Conservation (phyloP, 495 filamentous ascomycete species). For the Astrothelium subdiscretum region DNA sequence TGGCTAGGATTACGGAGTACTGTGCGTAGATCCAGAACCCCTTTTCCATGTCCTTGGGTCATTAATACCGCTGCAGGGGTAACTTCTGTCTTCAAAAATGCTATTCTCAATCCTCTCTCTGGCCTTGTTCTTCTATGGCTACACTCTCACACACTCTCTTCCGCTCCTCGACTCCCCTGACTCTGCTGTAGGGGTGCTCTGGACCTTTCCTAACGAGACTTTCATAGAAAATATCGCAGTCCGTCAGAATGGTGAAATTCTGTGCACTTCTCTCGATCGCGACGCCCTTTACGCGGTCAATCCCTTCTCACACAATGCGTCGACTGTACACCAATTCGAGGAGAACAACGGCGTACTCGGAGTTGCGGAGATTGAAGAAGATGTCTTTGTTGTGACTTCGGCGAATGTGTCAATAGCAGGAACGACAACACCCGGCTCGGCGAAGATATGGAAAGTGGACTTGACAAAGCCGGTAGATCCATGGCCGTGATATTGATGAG, state of each 20-base stretch:
- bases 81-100: background rate
- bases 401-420: background rate
- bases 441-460: conserved; percentile 7
- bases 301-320: conserved; percentile 4
- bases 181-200: conserved; percentile 1
- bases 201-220: conserved; percentile 7
- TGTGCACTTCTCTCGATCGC: conserved; percentile 8
- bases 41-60: too few species aligned
- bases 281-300: conserved; percentile 8
- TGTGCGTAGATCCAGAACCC: too few species aligned
- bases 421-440: background rate
- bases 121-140: background rate
- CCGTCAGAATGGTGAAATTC: conserved; percentile 5
- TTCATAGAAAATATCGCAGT: conserved; percentile 13
- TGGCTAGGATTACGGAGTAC: too few species aligned
- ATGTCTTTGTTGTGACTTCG: conserved; percentile 8
- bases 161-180: conserved; percentile 1
- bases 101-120: background rate
- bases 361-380: conserved; percentile 5
- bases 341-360: conserved; percentile 2
- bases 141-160: background rate
- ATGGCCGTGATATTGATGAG: background rate
- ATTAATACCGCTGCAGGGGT: too few species aligned
- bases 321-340: conserved; percentile 6
- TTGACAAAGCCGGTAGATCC: background rate